Conservation (phyloP, 1,284 basidiomycete species). For the Ustilago curta region DNA sequence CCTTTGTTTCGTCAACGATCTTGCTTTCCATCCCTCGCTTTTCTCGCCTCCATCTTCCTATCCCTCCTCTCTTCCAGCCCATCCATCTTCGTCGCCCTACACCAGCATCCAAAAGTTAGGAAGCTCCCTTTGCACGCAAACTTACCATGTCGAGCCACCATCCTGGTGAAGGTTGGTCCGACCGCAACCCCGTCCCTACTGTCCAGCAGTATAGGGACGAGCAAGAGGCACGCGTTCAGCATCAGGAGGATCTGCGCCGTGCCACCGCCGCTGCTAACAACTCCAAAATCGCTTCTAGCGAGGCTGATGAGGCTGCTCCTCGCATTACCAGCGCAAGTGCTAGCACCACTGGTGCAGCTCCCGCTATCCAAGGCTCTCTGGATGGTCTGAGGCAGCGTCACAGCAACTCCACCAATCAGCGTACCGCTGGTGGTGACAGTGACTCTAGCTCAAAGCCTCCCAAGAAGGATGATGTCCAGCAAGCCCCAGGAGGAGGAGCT, state of each 20-base stretch:
- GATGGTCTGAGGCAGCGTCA: slow-evolving; percentile 52
- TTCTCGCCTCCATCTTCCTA: background rate
- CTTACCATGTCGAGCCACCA: slow-evolving; percentile 49
- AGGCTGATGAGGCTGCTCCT: slow-evolving; percentile 40
- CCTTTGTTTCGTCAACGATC: slow-evolving; percentile 3
- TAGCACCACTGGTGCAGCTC: slow-evolving; percentile 26
- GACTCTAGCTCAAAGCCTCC: background rate
- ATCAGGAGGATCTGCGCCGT: slow-evolving; percentile 43
- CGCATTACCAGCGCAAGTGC: background rate
- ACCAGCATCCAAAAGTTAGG: background rate
- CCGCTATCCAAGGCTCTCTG: slow-evolving; percentile 33
- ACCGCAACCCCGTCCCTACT: slow-evolving; percentile 59
- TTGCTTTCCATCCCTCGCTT: background rate
- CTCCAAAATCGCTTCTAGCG: slow-evolving; percentile 32
- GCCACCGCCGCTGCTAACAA: slow-evolving; percentile 32
- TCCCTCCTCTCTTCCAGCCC: background rate
- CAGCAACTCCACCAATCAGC: slow-evolving; percentile 20
- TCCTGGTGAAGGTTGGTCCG: slow-evolving; percentile 61
- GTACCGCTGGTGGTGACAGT: background rate
- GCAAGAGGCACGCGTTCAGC: slow-evolving; percentile 18
- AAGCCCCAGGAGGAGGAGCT: slow-evolving; percentile 55
- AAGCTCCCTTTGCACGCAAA: background rate
- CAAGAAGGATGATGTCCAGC: slow-evolving; percentile 33
- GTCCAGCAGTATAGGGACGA: slow-evolving; percentile 50
- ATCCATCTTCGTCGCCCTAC: background rate